Percentiles rank a stretch among this genome's conserved stretches.
Conservation (phyloP, 2,329 filamentous ascomycete genomes). For the Ustulina deusta region DNA sequence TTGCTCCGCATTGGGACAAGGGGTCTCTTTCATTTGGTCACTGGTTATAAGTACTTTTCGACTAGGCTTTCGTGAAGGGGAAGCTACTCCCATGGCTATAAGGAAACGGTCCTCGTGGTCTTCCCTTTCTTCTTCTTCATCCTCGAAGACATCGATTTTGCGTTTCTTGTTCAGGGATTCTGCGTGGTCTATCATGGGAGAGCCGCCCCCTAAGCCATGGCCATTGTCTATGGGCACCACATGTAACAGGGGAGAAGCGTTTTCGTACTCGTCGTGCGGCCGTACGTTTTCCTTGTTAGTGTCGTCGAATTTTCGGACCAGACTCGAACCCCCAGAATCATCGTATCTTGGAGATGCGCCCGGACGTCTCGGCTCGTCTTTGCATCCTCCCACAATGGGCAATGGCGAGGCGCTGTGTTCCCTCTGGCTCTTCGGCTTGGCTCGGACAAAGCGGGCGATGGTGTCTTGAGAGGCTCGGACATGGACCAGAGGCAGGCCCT, state of each 20-base stretch:
- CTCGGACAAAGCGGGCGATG: slow-evolving; percentile 64
- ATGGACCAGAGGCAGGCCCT: slow-evolving; percentile 65
- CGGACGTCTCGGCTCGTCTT: neutral
- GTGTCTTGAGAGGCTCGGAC: slow-evolving; percentile 69
- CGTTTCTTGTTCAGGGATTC: slow-evolving; percentile 32
- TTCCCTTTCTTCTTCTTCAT: slow-evolving; percentile 7
- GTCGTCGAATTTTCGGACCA: slow-evolving; percentile 10
- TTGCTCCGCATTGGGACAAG: neutral
- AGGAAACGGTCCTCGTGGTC: neutral
- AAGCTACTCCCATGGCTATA: neutral
- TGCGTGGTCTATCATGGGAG: neutral
- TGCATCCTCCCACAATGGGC: slow-evolving; percentile 14
- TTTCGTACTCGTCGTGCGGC: neutral
- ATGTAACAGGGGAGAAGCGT: neutral
- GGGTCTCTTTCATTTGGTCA: neutral
- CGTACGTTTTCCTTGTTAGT: slow-evolving; percentile 33
- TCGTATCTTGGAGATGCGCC: slow-evolving; percentile 4
- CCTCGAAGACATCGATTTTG: slow-evolving; percentile 10
- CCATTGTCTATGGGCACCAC: neutral
- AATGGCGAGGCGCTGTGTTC: slow-evolving; percentile 13
- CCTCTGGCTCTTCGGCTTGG: slow-evolving; percentile 34
- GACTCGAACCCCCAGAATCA: neutral
- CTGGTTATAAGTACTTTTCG: neutral
- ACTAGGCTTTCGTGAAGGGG: slow-evolving; percentile 1
- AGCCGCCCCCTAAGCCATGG: neutral